Percentiles rank a stretch among this genome's conserved stretches.
Conservation (phyloP, 345 rosid species). For the Geranium rotundifolium region DNA sequence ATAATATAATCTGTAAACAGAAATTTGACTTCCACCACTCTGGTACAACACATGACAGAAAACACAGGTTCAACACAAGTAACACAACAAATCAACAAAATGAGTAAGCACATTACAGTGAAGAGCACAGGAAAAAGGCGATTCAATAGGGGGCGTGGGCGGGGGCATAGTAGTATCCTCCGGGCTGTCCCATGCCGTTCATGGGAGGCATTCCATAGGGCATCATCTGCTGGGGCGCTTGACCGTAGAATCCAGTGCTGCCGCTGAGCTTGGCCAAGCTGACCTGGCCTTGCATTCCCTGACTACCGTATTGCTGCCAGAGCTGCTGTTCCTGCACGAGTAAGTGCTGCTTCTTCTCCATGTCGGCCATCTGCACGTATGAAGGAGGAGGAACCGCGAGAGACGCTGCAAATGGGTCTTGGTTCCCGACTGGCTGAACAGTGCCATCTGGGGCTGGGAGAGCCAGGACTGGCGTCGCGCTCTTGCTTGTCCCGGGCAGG, state of each 20-base stretch:
- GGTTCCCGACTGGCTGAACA: slow-evolving; percentile 36
- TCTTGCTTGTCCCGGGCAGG: slow-evolving; percentile 41
- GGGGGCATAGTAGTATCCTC: slow-evolving; percentile 34
- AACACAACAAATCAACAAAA: too few relatives aligned
- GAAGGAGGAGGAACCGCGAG: slow-evolving; percentile 55
- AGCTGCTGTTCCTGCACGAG: slow-evolving; percentile 56
- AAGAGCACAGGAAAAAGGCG: too few relatives aligned
- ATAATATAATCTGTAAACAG: too few relatives aligned
- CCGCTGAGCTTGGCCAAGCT: slow-evolving; percentile 36
- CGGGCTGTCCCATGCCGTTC: slow-evolving; percentile 23
- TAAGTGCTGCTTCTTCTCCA: slow-evolving; percentile 63
- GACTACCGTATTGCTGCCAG: slow-evolving; percentile 56
- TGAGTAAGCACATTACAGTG: too few relatives aligned
- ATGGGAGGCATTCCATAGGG: slow-evolving; percentile 12
- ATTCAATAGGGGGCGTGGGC: too few relatives aligned
- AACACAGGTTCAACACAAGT: too few relatives aligned
- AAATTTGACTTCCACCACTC: too few relatives aligned
- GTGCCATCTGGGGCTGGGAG: slow-evolving; percentile 78
- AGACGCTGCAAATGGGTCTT: slow-evolving; percentile 69
- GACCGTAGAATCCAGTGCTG: slow-evolving; percentile 24
- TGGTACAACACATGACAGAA: too few relatives aligned
- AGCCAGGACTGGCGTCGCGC: slow-evolving; percentile 44
- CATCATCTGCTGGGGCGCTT: slow-evolving; percentile 19
- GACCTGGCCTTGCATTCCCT: slow-evolving; percentile 69
- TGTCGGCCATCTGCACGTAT: slow-evolving; percentile 68